Base-by-base conservation (phyloP, 2,329 filamentous ascomycete genomes). In the Ceratocystis cubensis region DNA sequence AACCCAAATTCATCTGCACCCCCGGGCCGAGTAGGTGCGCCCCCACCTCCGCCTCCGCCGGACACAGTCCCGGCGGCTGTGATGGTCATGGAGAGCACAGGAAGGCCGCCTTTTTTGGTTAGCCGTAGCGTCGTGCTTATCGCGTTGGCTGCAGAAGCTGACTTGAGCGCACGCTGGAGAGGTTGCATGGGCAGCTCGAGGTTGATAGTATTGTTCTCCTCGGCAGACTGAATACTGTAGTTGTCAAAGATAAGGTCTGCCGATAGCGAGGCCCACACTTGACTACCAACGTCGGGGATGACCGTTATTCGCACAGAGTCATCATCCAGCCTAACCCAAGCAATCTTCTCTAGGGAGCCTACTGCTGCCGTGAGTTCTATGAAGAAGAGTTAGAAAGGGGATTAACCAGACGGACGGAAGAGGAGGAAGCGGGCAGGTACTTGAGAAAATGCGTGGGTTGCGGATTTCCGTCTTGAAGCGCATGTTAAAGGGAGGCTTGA, bases 241-340 rank as follows among this genome's bases (percentile, higher is more conserved):
- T 81, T 80, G 73, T 91, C 83, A 75, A 99, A 97, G 72, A 99
- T 91, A 71, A 91, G 86, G 73, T 96, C 89, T 81, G 89, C 83
- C 28, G 79, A 77, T 30, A 86, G 77, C 59, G 81, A 83, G 53
- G 91, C 90, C 94, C 94, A 99, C 65, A 97, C 93, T 80, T 97
- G 93, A 7, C 91, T 95, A 68, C 94, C 93, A 72, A 89, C 88
- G 74, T 96, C 91, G 0, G 94, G 92, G 69, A 97, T 93, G 72
- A 97, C 89, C 68, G 94, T 97, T 78, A 99, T 96, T 71, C 92
- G 91, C 66, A 93, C 87, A 66, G 87, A 87, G 68, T 92, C 87
- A 77, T 95, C 85, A 77, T 93, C 90, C 44, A 99, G 84, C 70
- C 91, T 88, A 70, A 96, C 82, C 91, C 92, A 96, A 59, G 89